Conservation (phyloP, 305 asterid genomes). For the Rubia balearica region DNA sequence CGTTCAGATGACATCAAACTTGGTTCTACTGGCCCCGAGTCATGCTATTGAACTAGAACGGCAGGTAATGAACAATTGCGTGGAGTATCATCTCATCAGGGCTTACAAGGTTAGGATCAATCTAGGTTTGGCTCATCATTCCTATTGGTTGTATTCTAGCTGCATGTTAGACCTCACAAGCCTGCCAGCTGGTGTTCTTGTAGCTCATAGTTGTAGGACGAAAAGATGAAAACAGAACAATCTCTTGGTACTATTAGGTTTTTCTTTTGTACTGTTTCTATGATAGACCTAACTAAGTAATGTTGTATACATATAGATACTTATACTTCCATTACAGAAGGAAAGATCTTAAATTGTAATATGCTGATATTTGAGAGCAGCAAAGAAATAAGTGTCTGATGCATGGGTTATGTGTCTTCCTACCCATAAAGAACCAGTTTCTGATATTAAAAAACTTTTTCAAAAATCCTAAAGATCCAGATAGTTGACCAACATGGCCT, state of each 20-base stretch:
- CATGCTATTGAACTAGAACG: slow-evolving; percentile 52
- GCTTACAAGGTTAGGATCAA: slow-evolving; percentile 50
- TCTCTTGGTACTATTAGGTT: slow-evolving; percentile 1
- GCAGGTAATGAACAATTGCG: slow-evolving; percentile 53
- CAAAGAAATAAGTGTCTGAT: not conserved
- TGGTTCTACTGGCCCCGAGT: slow-evolving; percentile 51
- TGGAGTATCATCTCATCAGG: slow-evolving; percentile 41
- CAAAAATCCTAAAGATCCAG: not conserved
- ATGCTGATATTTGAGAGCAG: not conserved
- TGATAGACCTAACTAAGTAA: not conserved
- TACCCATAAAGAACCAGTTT: too few relatives aligned
- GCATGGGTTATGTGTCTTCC: not conserved
- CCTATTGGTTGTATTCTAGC: slow-evolving; percentile 58
- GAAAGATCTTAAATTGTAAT: not conserved
- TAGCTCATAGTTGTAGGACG: slow-evolving; percentile 57
- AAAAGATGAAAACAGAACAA: slow-evolving; percentile 35
- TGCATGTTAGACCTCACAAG: slow-evolving; percentile 72
- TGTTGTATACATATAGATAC: slow-evolving; percentile 7
- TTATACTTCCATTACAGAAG: not conserved
- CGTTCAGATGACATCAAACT: slow-evolving; percentile 53
- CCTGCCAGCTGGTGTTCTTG: slow-evolving; percentile 62
- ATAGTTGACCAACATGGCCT: not conserved
- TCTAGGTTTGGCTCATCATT: slow-evolving; percentile 51
- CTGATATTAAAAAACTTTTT: too few relatives aligned
- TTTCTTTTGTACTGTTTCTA: not conserved